These are phyloP conservation scores for Salix exigua DNA, from an alignment of 345 rosid genomes.

Conservation along the genomic window DNA sequence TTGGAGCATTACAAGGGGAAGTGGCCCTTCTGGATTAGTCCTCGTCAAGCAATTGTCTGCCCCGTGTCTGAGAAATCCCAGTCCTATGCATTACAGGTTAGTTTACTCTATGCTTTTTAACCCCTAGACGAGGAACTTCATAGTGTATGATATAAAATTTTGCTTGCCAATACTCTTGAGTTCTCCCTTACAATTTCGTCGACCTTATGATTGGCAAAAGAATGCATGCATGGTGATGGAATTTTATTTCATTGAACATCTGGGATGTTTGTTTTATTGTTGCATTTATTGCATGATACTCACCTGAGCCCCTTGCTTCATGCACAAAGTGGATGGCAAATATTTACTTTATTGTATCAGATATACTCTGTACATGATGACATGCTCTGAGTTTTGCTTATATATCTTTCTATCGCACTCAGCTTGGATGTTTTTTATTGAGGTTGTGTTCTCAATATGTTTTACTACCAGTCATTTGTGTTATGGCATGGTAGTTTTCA, in stretches of 20 bases:
- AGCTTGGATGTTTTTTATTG: neutral
- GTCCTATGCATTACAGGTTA: conserved; percentile 64
- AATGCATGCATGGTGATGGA: neutral
- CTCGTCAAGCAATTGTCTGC: conserved; percentile 97
- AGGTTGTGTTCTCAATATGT: neutral
- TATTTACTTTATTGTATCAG: neutral
- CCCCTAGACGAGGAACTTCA: neutral
- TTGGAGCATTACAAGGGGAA: conserved; percentile 96
- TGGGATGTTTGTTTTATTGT: too few relatives aligned
- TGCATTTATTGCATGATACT: neutral
- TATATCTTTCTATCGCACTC: neutral
- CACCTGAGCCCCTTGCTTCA: neutral
- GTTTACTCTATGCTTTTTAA: conserved; percentile 9
- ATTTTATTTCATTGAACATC: too few relatives aligned
- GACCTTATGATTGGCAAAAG: too few relatives aligned
- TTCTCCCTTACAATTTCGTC: neutral
- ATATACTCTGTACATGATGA: neutral
- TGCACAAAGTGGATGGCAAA: neutral
- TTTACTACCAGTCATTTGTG: neutral
- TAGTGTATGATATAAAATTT: neutral
- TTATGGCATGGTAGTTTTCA: neutral
- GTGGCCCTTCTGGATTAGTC: conserved; percentile 99
- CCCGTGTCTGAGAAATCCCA: conserved; percentile 87
- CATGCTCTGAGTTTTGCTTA: neutral
- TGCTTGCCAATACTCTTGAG: neutral